phyloP scores from a whole-genome alignment of 768 basidiomycete genomes.

The Termitomyces sp. region DNA sequence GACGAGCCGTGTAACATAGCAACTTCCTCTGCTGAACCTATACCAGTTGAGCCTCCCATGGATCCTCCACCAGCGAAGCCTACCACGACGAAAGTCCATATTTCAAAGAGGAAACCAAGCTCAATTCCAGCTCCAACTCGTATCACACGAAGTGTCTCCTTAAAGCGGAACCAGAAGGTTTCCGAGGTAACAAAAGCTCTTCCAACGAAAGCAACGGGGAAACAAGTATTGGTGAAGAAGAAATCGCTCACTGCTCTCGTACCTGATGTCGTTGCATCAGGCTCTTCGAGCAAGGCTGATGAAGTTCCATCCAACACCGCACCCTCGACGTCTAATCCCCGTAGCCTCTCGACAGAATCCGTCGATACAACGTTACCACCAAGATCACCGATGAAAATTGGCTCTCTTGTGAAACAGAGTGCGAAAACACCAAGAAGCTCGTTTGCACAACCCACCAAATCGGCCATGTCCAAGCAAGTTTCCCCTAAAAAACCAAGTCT shows the following conservation, averaged over 20 bases:
- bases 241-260: not conserved
- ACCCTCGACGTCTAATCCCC: conserved; percentile 14
- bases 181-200: conserved; percentile 10
- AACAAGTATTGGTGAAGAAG: not conserved
- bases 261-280: not conserved
- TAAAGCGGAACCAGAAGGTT: conserved; percentile 24
- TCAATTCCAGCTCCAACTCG: conserved; percentile 24
- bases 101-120: conserved; percentile 24
- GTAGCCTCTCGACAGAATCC: conserved; percentile 15
- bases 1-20: not conserved
- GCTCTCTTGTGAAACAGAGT: conserved; percentile 24
- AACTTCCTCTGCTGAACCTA: not conserved
- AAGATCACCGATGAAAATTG: conserved; percentile 34
- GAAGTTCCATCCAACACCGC: conserved; percentile 12
- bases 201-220: conserved; percentile 1
- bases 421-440: conserved; percentile 9
- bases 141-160: conserved; percentile 36
- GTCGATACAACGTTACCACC: conserved; percentile 17
- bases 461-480: conserved; percentile 22
- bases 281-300: conserved; percentile 2
- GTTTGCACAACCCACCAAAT: conserved; percentile 18
- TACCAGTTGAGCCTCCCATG: not conserved
- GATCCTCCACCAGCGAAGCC: conserved; percentile 2
- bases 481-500: conserved; percentile 8
- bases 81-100: conserved; percentile 16